Base-by-base conservation (phyloP, 2,329 filamentous ascomycete genomes). In the Curvularia verruculosa region DNA sequence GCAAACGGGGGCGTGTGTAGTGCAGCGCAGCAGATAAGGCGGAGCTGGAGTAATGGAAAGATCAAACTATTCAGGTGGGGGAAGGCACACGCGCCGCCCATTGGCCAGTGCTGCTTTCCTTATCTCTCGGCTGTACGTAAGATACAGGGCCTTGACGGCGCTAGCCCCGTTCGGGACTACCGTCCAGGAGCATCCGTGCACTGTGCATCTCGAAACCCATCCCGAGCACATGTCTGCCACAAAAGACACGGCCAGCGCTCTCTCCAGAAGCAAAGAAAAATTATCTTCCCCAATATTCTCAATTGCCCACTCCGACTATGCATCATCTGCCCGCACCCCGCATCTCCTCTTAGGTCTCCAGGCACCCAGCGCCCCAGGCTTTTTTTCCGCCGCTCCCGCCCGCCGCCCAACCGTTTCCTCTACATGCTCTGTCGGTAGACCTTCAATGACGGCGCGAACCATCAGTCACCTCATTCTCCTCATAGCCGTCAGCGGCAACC, bases 361-460 rank as follows among this genome's bases (percentile, higher is more conserved):
- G 47, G 40, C 41, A n/a, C 24, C 49, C 58, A 61, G 28, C 37
- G 41, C 49, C 54, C 53, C 54, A 52, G 61, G 51, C 57, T 49
- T 55, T 50, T n/a, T 49, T 59, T 55, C 63, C 65, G 58, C 46
- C 55, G 34, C 19, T 58, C 54, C 63, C 65, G 53, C 60, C 53
- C 45, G 56, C 49, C 37, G 31, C 47, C 37, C 45, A 31, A 36
- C 63, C 49, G 44, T 48, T 44, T 49, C 49, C 52, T 41, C 57
- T 46, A 40, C 56, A 56, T 50, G 48, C 31, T 48, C 39, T 55
- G 61, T 48, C 39, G 54, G 61, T 63, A 61, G 62, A 63, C 67
- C 61, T 71, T 76, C 75, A 78, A 78, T 78, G 76, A 78, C 76
- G 65, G 72, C 74, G 67, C 73, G 73, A 67, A 76, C 69, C 68